Base-by-base conservation (phyloP, 306 rosid genomes). In the Lagenaria siceraria region DNA sequence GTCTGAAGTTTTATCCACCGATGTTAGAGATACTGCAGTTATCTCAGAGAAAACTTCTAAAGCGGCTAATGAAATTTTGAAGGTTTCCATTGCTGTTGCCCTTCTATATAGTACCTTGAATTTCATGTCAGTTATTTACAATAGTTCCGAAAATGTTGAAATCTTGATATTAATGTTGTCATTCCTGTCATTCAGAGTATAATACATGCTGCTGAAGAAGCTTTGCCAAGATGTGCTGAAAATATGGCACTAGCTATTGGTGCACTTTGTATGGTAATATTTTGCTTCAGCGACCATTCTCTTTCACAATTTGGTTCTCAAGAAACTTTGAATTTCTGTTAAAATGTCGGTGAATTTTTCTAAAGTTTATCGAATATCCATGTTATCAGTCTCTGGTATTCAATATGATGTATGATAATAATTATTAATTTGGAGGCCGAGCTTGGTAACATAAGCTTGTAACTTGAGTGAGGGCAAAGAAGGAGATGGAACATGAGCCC, bases 201-300 rank as follows among this genome's bases (percentile, higher is more conserved):
- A 88, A 81, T 89, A 46, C 89, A 78, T 46, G 81, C 80, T 63
- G 92, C 97, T 3, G 87, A 89, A 80, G 95, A 82, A 86, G 90
- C 91, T 78, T 81, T 92, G 73, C 98, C 98, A 74, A 86, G 97
- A 86, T 88, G 93, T 84, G 92, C 97, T 76, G 98, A 90, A 84
- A 95, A 95, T 85, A 87, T 92, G 70, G 93, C 92, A n/a, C 88
- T 95, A 83, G 98, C 98, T 75, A 86, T 92, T 79, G 96, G 97
- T 78, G 96, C 98, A 76, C 92, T 95, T 70, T 90, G 96, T 87
- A 83, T 33, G 88, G 98, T 95, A 85, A 87, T 91, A 80, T 72
- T 75, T 75, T 87, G 35, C 48, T 42, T 43, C 73, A 3, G 19
- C 3, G 3, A 40, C 36, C 18, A 13, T 14, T 71, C 25, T 71